Evolutionary conservation across 2,329 filamentous ascomycete species (phyloP).

Genomic region (Calycina herbarum): DNA sequence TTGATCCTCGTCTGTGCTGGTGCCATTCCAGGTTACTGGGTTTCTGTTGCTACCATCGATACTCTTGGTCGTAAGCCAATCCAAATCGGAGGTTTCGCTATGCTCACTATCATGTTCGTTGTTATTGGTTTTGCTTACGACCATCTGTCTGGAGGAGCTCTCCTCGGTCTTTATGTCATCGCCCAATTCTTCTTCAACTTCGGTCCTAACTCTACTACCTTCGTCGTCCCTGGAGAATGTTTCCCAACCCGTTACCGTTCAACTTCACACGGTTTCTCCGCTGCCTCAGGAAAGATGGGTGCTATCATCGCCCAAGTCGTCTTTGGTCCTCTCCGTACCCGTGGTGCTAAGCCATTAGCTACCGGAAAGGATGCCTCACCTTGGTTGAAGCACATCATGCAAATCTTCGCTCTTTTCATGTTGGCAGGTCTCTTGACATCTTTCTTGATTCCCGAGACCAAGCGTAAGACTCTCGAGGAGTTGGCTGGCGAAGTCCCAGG

Average conservation of each 20-base stretch:
- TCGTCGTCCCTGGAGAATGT: constrained; percentile 41
- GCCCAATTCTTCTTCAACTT: constrained; percentile 69
- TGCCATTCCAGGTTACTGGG: constrained; percentile 79
- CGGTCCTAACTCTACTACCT: constrained; percentile 43
- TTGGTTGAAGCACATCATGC: constrained; percentile 72
- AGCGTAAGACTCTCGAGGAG: constrained; percentile 70
- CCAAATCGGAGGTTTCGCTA: constrained; percentile 62
- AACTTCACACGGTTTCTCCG: constrained; percentile 40
- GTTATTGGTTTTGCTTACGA: constrained; percentile 62
- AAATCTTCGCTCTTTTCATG: constrained; percentile 82
- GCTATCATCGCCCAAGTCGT: constrained; percentile 46
- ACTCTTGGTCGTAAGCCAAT: constrained; percentile 78
- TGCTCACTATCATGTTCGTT: constrained; percentile 63
- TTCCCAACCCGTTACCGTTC: constrained; percentile 41
- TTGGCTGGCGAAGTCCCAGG: constrained; percentile 57
- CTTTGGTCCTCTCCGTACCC: constrained; percentile 53
- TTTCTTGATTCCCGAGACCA: constrained; percentile 75
- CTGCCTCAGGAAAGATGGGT: constrained; percentile 40
- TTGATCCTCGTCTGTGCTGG: constrained; percentile 77
- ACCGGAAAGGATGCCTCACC: constrained; percentile 38
- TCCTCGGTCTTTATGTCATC: constrained; percentile 63
- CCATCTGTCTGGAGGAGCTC: constrained; percentile 47
- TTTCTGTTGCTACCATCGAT: constrained; percentile 72
- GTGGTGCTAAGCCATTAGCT: constrained; percentile 33
- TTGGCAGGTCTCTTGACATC: constrained; percentile 67